Percentiles rank a stretch among this genome's conserved stretches.
These are phyloP conservation scores for Ogataea pignaliae DNA, from an alignment of 805 yeast genomes.

Conservation along the genomic window DNA sequence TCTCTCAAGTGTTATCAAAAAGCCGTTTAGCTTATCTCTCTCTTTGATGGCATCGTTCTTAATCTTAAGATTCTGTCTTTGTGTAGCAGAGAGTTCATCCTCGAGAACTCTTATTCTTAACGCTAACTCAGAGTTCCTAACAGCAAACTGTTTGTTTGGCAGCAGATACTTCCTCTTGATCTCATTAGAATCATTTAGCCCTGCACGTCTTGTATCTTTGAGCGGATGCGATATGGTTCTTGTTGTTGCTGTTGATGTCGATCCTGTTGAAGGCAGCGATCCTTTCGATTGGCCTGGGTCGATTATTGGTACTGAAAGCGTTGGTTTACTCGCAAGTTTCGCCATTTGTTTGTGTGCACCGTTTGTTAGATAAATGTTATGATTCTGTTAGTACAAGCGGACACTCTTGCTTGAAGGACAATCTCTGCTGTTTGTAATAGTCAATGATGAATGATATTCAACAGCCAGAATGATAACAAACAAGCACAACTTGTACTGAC, in stretches of 20 bases:
- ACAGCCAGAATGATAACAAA: too few relatives aligned
- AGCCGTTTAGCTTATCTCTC: neutral
- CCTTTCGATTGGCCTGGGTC: neutral
- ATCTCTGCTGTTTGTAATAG: too few relatives aligned
- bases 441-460: too few relatives aligned
- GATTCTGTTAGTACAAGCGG: too few relatives aligned
- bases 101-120: neutral
- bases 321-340: conserved; percentile 17
- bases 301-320: neutral
- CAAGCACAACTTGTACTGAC: too few relatives aligned
- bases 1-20: neutral
- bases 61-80: neutral
- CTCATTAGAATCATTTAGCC: too few relatives aligned
- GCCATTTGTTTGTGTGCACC: conserved; percentile 16
- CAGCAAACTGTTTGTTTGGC: neutral
- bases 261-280: neutral
- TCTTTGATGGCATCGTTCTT: neutral
- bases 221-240: neutral
- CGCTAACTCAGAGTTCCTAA: neutral
- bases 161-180: neutral
- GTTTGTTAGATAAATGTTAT: neutral
- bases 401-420: too few relatives aligned
- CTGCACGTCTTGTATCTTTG: too few relatives aligned
- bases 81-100: neutral
- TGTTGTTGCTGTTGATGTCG: conserved; percentile 4